Base-by-base conservation (phyloP, 805 yeast species). In the Yarrowia sp. region DNA sequence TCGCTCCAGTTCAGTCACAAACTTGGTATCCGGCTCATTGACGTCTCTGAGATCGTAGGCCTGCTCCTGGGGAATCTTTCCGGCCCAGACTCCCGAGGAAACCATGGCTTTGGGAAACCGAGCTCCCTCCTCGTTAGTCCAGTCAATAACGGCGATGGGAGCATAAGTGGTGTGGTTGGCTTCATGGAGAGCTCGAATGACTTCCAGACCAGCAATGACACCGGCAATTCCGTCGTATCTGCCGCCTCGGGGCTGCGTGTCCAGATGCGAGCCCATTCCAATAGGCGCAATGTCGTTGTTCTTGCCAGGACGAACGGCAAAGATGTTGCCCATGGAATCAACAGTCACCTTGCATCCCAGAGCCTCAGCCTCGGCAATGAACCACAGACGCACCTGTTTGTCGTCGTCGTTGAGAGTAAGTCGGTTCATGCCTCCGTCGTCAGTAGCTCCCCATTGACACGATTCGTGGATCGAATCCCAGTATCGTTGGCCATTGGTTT, bases 111-210 rank as follows among this genome's bases (percentile, higher is more conserved):
- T 80, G n/a, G 92, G 90, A 74, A 88, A 89, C 64, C 93, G 78
- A 0, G 92, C 92, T 69, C 93, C 93, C 78, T 89, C 93, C 75
- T 89, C 93, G 74, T 89, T 89, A 76, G 87, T 86, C 93, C 93
- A 89, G 73, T 85, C 82, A 49, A 89, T 82, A 5, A 87, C 81
- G 7, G 88, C 87, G 68, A 89, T 83, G 9, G 92, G 92, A 71
- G 81, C 88, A 67, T 86, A 83, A n/a, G 93, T 91, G 11, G 79
- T 80, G 73, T 78, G 83, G 52, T 81, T 79, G 75, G 86, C 85
- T 16, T 86, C 90, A 70, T 86, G 84, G 74, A 89, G 77, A 4
- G 91, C 87, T 70, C 91, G 79, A 72, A 89, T 77, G 5, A 89
- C 87, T 76, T 89, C 91, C 56, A 89, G 78, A 0, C 91, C 92